Evolutionary conservation across 1,139 yeast genomes (phyloP).

Genomic region (Groenewaldozyma sp.): DNA sequence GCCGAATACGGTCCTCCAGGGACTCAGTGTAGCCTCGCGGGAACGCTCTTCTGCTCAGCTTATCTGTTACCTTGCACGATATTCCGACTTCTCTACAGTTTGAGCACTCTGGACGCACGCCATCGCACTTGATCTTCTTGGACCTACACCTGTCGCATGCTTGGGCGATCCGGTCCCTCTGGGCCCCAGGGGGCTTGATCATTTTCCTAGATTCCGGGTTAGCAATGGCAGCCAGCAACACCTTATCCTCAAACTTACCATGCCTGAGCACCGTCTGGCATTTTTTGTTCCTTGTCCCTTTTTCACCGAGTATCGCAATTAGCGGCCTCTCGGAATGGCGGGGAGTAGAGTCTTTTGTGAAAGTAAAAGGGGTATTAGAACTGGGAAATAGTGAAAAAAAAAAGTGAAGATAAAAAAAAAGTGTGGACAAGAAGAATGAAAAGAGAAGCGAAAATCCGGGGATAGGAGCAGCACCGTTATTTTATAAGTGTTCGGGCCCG

Average conservation of each 20-base stretch:
- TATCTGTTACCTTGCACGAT: conserved; percentile 68
- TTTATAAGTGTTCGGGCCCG: too few species aligned
- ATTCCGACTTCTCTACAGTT: conserved; percentile 61
- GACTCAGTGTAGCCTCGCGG: conserved; percentile 73
- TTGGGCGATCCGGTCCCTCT: conserved; percentile 57
- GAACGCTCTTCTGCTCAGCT: conserved; percentile 57
- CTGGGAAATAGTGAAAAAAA: neutral
- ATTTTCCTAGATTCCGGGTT: conserved; percentile 34
- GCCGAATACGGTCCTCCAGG: conserved; percentile 52
- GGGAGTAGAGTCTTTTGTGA: too few species aligned
- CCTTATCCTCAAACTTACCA: conserved; percentile 19
- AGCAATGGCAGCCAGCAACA: neutral
- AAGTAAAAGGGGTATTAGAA: neutral
- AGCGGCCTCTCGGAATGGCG: too few species aligned
- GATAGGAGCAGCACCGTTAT: neutral
- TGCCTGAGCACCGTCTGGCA: conserved; percentile 31
- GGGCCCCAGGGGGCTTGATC: conserved; percentile 54
- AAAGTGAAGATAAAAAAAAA: neutral
- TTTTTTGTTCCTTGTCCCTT: too few species aligned
- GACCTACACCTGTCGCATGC: conserved; percentile 85
- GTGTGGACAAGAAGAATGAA: neutral
- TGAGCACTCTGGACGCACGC: conserved; percentile 50
- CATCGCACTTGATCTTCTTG: conserved; percentile 67
- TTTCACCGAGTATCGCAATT: too few species aligned
- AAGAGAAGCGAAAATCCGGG: neutral